Evolutionary conservation across 495 filamentous ascomycete species (phyloP), one percentile per base, ranked within the genome.

Genomic region (Aspergillus bertholletiae): DNA sequence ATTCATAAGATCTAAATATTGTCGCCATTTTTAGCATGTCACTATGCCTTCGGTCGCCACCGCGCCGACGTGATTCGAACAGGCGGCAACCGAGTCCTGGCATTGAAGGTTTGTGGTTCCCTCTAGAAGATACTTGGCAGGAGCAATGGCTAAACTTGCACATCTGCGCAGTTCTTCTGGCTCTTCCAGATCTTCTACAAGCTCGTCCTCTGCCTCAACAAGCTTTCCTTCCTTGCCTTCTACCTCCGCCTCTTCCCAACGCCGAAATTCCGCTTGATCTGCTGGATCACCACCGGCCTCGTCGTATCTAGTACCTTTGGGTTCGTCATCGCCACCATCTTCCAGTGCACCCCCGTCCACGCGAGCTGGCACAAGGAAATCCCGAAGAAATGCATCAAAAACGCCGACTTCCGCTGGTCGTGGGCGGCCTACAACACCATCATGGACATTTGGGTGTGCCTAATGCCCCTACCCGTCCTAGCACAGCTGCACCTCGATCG

Each of bases 311-410:
- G 59, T 18, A 55, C 57, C 27, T 37, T 59, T 20, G 54, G 51
- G 23, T 65, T 62, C 28, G 44, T 77, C 51, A 60, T 75, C 24
- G 66, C 57, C 20, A 76, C 71, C 17, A 68, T 71, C 51, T 71
- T 77, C 50, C 73, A 79, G 53, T 79, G 75, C 61, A 60, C 56
- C 2, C 75, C 75, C 0, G 58, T 79, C 35, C 37, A 49, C 1
- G 68, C 62, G 13, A 69, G 68, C 57, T 79, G 73, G 73, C 13
- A 67, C 15, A 64, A 67, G 13, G 40, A 55, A 0, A 49, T 68
- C 18, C 53, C 59, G 2, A 54, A 52, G 45, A 51, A 49, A 46
- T 63, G 63, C 30, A 41, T 63, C 45, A 26, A 56, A 21, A 63
- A 62, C 34, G 43, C 57, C 22, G 41, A 49, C 27, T 54, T 66